Evolutionary conservation across 2,329 filamentous ascomycete species (phyloP).

Genomic region (Penicillium decumbens): DNA sequence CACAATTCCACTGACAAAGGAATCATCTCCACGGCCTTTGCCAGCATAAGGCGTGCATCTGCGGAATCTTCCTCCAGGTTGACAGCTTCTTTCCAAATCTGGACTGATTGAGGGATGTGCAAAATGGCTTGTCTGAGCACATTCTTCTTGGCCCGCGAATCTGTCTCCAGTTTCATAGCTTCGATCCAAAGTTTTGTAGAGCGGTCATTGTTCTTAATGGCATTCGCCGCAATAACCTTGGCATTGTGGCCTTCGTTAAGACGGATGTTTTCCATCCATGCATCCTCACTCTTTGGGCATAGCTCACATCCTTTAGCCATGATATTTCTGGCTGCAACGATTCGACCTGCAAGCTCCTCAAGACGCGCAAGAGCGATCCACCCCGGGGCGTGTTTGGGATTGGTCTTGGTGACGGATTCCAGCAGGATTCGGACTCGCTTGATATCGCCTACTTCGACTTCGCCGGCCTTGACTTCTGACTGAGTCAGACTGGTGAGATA

Average conservation of each 20-base stretch:
- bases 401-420: constrained; percentile 97
- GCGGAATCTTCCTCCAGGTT: constrained; percentile 88
- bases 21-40: constrained; percentile 93
- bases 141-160: constrained; percentile 79
- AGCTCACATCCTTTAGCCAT: constrained; percentile 84
- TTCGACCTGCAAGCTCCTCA: constrained; percentile 88
- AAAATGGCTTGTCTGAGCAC: constrained; percentile 88
- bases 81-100: constrained; percentile 96
- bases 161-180: constrained; percentile 85
- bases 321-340: constrained; percentile 79
- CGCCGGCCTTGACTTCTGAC: constrained; percentile 70
- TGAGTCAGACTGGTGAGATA: constrained; percentile 90
- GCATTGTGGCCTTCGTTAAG: constrained; percentile 89
- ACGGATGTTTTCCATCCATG: constrained; percentile 93
- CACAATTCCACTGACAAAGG: constrained; percentile 90
- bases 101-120: constrained; percentile 87
- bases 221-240: constrained; percentile 89
- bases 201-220: constrained; percentile 83
- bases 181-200: constrained; percentile 91
- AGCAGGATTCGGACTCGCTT: constrained; percentile 86
- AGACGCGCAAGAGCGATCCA: constrained; percentile 93
- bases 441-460: constrained; percentile 87
- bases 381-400: constrained; percentile 86
- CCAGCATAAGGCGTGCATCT: constrained; percentile 81
- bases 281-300: constrained; percentile 90